Base-by-base conservation (phyloP, 2,329 filamentous ascomycete species). In the Cladosporium sp. region DNA sequence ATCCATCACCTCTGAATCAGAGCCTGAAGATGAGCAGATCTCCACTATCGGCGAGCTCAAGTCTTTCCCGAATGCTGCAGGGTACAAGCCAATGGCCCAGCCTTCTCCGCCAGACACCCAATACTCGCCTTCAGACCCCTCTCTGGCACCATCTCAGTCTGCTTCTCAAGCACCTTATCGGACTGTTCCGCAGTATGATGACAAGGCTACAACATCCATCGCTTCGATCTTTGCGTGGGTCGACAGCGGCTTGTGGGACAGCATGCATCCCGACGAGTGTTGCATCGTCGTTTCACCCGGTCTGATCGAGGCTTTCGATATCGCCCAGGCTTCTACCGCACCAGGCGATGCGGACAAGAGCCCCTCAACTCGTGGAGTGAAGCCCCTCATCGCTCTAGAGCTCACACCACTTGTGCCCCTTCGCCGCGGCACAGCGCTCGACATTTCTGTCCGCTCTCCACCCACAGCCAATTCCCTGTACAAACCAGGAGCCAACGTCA, bases 401-500 rank as follows among this genome's bases (percentile, higher is more conserved):
- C 81, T 99, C 37, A 97, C 92, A 0, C 93, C 93, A 1, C 76
- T 96, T 32, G 92, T 97, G 7, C 86, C 91, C 58, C 84, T 97
- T 54, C 83, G 92, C 56, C 86, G 92, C 62, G 93, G 91, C 61
- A 99, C 90, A 18, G 88, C 88, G 3, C 81, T 99, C 27, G 93
- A 99, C 66, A 88, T 99, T 48, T 93, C 95, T 58, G 89, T 99
- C 57, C 86, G 90, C 43, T 96, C 92, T 6, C 89, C 89, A 1
- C 86, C 91, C 20, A 86, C 87, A 6, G 66, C 77, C 29, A 82
- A 87, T 55, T 90, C 87, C 4, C 81, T 82, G 60, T 79, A 96
- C 51, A 79, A 72, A 64, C 79, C 85, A 11, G 69, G 72, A 40
- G 85, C 84, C 61, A 93, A 95, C 65, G 88, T 96, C 72, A 92